phyloP scores from a whole-genome alignment of 192 early-diverging fungal genomes.

The Umbelopsis vinacea region DNA sequence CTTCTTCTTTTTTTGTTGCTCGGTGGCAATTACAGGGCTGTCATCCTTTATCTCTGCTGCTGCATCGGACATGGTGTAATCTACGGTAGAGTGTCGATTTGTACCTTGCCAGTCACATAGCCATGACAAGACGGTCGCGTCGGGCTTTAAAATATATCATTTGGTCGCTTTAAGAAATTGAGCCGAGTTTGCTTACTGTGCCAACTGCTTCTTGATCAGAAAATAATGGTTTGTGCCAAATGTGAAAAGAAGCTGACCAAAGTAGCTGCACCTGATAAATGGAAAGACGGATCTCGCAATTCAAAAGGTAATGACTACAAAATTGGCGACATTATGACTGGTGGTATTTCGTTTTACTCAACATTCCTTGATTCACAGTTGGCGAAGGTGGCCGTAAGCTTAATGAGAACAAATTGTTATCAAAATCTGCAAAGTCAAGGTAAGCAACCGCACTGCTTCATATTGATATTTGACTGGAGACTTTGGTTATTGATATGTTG shows the following conservation, averaged over 20 bases:
- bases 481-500: not conserved
- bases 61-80: not conserved
- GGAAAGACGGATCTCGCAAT: constrained; percentile 68
- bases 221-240: constrained; percentile 55
- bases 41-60: not conserved
- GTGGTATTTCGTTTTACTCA: not conserved
- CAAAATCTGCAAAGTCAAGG: constrained; percentile 56
- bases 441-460: constrained; percentile 10
- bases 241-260: constrained; percentile 67
- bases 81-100: not conserved
- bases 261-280: constrained; percentile 64
- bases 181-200: too few relatives aligned
- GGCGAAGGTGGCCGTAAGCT: constrained; percentile 55
- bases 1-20: constrained; percentile 26
- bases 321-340: constrained; percentile 3
- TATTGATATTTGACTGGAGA: not conserved
- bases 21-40: not conserved
- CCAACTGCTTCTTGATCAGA: too few relatives aligned
- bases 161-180: too few relatives aligned
- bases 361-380: not conserved
- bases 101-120: constrained; percentile 3
- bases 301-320: constrained; percentile 37
- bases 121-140: not conserved
- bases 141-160: too few relatives aligned
- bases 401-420: constrained; percentile 64